Evolutionary conservation across 2,329 filamentous ascomycete species (phyloP).

Genomic region (Aspergillus sp.): DNA sequence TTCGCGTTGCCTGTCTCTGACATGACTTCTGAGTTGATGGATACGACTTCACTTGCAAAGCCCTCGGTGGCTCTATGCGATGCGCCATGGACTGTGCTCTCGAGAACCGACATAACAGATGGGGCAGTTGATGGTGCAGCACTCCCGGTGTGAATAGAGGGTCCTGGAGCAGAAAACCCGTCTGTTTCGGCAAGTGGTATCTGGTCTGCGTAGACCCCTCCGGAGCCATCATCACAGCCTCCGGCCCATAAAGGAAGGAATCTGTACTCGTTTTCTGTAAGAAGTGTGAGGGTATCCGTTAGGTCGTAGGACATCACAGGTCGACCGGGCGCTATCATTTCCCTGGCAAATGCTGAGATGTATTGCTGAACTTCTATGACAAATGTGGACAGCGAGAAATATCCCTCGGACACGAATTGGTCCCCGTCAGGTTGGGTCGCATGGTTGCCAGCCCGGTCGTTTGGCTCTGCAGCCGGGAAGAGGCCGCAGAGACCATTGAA

Average conservation of each 20-base stretch:
- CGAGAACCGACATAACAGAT: conserved; percentile 23
- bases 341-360: conserved; percentile 15
- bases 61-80: conserved; percentile 37
- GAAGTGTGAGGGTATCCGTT: conserved; percentile 49
- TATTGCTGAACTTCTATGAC: conserved; percentile 18
- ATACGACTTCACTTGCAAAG: conserved; percentile 25
- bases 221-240: conserved; percentile 53
- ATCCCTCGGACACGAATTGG: background rate
- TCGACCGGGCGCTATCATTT: conserved; percentile 19
- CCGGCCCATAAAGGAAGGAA: conserved; percentile 67
- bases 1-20: background rate
- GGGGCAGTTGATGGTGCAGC: conserved; percentile 24
- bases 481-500: background rate
- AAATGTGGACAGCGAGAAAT: conserved; percentile 20
- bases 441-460: background rate
- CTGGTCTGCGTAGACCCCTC: conserved; percentile 48
- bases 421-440: too few relatives aligned
- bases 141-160: conserved; percentile 31
- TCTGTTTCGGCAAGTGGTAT: conserved; percentile 33
- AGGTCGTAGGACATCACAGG: conserved; percentile 17
- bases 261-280: conserved; percentile 59
- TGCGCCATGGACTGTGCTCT: conserved; percentile 36
- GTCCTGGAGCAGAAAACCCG: conserved; percentile 39
- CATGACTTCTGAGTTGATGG: conserved; percentile 19
- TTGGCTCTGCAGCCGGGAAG: background rate